Evolutionary conservation across 805 yeast species (phyloP).

Genomic region (Cyberlindnera veronae): DNA sequence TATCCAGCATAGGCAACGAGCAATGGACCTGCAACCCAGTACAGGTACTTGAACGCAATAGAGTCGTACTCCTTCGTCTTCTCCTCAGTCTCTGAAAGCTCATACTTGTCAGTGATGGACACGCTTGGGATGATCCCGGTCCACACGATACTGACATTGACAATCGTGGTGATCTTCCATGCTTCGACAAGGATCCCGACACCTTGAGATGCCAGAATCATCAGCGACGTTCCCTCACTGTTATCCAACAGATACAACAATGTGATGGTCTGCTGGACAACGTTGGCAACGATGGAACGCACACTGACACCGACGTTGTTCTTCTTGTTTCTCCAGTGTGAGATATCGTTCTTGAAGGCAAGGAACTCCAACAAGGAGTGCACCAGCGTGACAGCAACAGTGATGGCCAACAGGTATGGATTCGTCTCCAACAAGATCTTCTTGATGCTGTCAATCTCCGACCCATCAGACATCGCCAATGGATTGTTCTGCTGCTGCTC

Average conservation of each 20-base stretch:
- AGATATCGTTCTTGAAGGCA: constrained; percentile 40
- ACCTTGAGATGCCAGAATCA: constrained; percentile 36
- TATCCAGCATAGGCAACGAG: constrained; percentile 34
- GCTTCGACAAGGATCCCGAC: constrained; percentile 38
- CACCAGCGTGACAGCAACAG: constrained; percentile 32
- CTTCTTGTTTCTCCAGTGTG: constrained; percentile 39
- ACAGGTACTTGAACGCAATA: constrained; percentile 37
- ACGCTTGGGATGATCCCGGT: constrained; percentile 24
- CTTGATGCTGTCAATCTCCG: constrained; percentile 36
- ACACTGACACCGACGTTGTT: constrained; percentile 39
- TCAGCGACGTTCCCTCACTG: constrained; percentile 36
- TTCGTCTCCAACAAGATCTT: constrained; percentile 36
- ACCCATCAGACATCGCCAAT: constrained; percentile 27
- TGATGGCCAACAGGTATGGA: constrained; percentile 32
- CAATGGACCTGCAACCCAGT: constrained; percentile 35
- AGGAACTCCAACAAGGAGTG: constrained; percentile 38
- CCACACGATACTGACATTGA: constrained; percentile 29
- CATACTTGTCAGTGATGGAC: constrained; percentile 31
- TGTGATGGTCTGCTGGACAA: constrained; percentile 37
- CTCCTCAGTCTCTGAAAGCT: constrained; percentile 34
- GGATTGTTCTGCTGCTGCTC: constrained; percentile 28
- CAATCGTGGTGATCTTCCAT: constrained; percentile 39
- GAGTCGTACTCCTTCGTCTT: constrained; percentile 39
- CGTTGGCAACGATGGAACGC: constrained; percentile 37
- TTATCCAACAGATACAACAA: constrained; percentile 36